phyloP scores from a whole-genome alignment of 805 yeast genomes.

The Ogataea parapolymorpha region DNA sequence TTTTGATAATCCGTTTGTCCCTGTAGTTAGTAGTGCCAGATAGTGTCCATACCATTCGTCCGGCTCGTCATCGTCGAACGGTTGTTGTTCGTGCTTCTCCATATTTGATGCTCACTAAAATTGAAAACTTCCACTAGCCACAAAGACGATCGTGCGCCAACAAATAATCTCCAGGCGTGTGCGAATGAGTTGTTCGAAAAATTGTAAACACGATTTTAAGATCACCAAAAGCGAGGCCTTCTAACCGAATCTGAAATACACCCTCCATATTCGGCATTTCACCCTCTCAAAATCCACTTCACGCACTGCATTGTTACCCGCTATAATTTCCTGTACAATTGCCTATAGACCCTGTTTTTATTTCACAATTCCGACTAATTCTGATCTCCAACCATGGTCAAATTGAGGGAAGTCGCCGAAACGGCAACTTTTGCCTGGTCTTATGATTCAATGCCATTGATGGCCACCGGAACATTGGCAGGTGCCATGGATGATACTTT shows the following conservation, averaged over 20 bases:
- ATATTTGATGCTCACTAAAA: not conserved
- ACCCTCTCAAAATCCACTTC: not conserved
- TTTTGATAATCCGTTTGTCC: slow-evolving; percentile 69
- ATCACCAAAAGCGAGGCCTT: slow-evolving; percentile 5
- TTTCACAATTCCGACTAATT: slow-evolving; percentile 1
- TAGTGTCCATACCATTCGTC: slow-evolving; percentile 55
- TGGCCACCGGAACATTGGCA: slow-evolving; percentile 93
- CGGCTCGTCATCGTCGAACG: slow-evolving; percentile 52
- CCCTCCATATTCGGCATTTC: not conserved
- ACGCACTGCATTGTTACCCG: not conserved
- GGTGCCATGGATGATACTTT: slow-evolving; percentile 92
- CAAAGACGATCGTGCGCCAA: not conserved
- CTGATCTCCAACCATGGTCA: slow-evolving; percentile 51
- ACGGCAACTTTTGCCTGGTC: slow-evolving; percentile 99
- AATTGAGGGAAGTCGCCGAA: slow-evolving; percentile 74
- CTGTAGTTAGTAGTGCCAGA: slow-evolving; percentile 28
- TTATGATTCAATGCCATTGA: slow-evolving; percentile 61
- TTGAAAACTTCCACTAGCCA: not conserved
- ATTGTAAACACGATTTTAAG: slow-evolving; percentile 7
- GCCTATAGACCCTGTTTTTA: not conserved
- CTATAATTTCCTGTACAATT: not conserved
- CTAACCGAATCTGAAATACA: slow-evolving; percentile 3
- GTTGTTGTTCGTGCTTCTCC: slow-evolving; percentile 7
- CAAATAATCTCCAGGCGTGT: slow-evolving; percentile 4
- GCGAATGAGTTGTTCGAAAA: slow-evolving; percentile 20